These are phyloP conservation scores for Salix udensis DNA, from an alignment of 345 rosid genomes.

Conservation along the genomic window DNA sequence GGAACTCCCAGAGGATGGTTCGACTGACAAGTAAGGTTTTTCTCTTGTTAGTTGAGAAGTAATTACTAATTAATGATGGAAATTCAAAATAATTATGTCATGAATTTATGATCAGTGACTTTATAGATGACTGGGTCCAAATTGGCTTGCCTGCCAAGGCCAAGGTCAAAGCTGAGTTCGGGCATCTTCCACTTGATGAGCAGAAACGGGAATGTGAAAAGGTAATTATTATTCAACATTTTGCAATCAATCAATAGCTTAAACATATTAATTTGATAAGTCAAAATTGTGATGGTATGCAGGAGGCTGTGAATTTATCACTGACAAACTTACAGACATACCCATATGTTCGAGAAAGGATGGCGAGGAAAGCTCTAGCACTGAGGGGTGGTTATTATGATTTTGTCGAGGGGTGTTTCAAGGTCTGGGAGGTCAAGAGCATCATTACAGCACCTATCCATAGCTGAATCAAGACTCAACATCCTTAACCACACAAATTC, in stretches of 20 bases:
- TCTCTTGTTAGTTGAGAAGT: not conserved
- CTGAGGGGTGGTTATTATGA: constrained; percentile 29
- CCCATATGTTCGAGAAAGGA: constrained; percentile 21
- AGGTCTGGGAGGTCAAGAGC: constrained; percentile 20
- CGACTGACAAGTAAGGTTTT: constrained; percentile 11
- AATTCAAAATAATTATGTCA: not conserved
- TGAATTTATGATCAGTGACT: constrained; percentile 21
- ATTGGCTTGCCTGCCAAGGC: constrained; percentile 28
- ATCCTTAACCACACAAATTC: not conserved
- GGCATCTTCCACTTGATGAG: not conserved
- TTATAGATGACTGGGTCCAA: constrained; percentile 30
- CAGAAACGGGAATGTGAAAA: constrained; percentile 14
- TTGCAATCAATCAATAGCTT: not conserved
- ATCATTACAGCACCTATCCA: not conserved
- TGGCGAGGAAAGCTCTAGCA: not conserved
- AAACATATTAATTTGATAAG: too few relatives aligned
- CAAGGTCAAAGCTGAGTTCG: constrained; percentile 19
- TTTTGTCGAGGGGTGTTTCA: constrained; percentile 19
- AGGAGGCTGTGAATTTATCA: constrained; percentile 34
- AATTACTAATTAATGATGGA: not conserved
- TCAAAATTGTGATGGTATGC: not conserved
- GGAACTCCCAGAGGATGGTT: constrained; percentile 13
- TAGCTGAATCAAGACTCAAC: not conserved
- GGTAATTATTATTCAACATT: not conserved
- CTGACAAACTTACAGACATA: constrained; percentile 21